Evolutionary conservation across 352 stramenopile genomes (phyloP).

Genomic region (Pythium brachiatum): DNA sequence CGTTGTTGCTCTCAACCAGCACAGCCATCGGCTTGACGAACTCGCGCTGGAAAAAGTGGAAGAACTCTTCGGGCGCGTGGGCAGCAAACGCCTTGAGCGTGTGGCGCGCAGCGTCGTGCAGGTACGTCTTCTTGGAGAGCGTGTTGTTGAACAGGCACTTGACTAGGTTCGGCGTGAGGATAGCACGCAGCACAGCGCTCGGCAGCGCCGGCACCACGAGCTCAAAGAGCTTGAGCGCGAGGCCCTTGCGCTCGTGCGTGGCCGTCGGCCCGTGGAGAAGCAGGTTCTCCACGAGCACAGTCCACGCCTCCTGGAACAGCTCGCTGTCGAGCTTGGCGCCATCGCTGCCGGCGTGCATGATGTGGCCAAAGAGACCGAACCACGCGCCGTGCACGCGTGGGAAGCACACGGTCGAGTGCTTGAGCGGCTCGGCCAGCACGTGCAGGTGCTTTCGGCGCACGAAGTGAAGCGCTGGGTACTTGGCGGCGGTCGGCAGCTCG

Average conservation of each 20-base stretch:
- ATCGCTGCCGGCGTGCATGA: constrained; percentile 48
- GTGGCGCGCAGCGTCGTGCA: constrained; percentile 75
- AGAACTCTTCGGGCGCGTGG: constrained; percentile 53
- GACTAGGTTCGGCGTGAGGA: constrained; percentile 76
- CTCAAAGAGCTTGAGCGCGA: constrained; percentile 85
- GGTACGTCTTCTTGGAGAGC: constrained; percentile 75
- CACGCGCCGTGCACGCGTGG: constrained; percentile 78
- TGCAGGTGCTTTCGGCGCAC: constrained; percentile 63
- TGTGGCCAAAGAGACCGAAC: constrained; percentile 72
- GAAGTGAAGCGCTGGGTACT: constrained; percentile 42
- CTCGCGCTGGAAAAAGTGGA: constrained; percentile 69
- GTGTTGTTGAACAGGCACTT: constrained; percentile 84
- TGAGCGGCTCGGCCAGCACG: constrained; percentile 59
- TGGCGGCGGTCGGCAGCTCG: constrained; percentile 27
- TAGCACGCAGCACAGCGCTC: constrained; percentile 43
- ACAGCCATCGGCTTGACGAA: constrained; percentile 58
- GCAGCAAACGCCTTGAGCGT: constrained; percentile 59
- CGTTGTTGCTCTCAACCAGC: constrained; percentile 41
- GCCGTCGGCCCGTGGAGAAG: constrained; percentile 42
- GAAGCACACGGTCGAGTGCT: constrained; percentile 65
- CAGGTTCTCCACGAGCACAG: constrained; percentile 77
- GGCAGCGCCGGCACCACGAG: constrained; percentile 55
- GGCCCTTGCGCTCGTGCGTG: constrained; percentile 75
- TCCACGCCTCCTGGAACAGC: constrained; percentile 78
- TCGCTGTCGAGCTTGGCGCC: constrained; percentile 46